phyloP scores from a whole-genome alignment of 2,329 filamentous ascomycete genomes.

The Furcasterigmium sp. region DNA sequence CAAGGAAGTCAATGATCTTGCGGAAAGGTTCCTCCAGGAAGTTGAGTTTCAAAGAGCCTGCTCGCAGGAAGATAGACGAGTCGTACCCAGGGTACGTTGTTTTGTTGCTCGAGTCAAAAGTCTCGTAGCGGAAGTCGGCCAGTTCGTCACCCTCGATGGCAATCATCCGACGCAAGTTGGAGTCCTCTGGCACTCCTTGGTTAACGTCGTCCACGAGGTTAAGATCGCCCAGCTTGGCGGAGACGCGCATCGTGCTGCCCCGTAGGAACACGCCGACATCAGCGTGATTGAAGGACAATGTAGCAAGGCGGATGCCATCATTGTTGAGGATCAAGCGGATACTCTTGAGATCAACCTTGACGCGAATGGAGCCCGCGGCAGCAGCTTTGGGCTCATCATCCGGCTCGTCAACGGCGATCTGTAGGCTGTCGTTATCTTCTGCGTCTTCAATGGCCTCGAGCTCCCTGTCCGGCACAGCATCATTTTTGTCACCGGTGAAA shows the following conservation, averaged over 20 bases:
- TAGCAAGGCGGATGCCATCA: slow-evolving; percentile 90
- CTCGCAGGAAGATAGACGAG: slow-evolving; percentile 82
- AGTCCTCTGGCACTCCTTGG: slow-evolving; percentile 75
- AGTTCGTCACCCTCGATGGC: slow-evolving; percentile 94
- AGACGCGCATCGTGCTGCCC: slow-evolving; percentile 81
- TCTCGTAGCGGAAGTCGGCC: slow-evolving; percentile 96
- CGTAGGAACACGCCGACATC: slow-evolving; percentile 86
- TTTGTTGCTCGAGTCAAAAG: slow-evolving; percentile 68
- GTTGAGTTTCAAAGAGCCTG: slow-evolving; percentile 93
- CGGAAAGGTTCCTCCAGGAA: slow-evolving; percentile 96
- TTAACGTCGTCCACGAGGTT: slow-evolving; percentile 92
- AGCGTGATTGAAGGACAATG: slow-evolving; percentile 85
- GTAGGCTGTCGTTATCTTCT: slow-evolving; percentile 26
- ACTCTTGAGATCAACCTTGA: slow-evolving; percentile 89
- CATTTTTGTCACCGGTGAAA: slow-evolving; percentile 63
- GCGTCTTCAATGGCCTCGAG: slow-evolving; percentile 29
- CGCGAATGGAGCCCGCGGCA: slow-evolving; percentile 72
- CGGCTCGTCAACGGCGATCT: slow-evolving; percentile 6
- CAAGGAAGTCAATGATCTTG: slow-evolving; percentile 95
- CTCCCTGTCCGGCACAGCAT: slow-evolving; percentile 18
- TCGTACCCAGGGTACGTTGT: slow-evolving; percentile 89
- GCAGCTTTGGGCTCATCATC: slow-evolving; percentile 2
- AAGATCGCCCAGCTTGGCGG: slow-evolving; percentile 79
- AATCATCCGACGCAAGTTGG: slow-evolving; percentile 77
- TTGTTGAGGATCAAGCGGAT: slow-evolving; percentile 96